Evolutionary conservation across 2,329 filamentous ascomycete species (phyloP).

Genomic region (Exophiala alcalophila): DNA sequence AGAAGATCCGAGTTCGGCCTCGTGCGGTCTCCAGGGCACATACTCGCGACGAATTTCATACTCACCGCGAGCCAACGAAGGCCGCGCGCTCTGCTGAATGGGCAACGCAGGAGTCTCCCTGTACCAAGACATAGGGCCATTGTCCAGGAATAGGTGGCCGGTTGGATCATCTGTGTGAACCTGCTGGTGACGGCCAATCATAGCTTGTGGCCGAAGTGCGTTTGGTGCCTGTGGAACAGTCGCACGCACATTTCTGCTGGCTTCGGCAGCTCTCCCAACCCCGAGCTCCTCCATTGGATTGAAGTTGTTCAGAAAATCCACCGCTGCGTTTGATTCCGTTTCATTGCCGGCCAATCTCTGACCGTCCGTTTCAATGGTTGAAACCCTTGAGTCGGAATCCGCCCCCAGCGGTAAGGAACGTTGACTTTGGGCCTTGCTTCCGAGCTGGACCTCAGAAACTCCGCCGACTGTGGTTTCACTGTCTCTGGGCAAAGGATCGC

Average conservation of each 20-base stretch:
- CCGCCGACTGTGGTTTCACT: conserved; percentile 9
- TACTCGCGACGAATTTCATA: not conserved
- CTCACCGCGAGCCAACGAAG: not conserved
- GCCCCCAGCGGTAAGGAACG: conserved; percentile 4
- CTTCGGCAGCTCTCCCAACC: too few species aligned
- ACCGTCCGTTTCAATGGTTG: not conserved
- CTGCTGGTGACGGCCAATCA: not conserved
- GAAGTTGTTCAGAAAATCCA: conserved; percentile 27
- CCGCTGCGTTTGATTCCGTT: conserved; percentile 13
- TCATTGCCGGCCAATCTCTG: conserved; percentile 1
- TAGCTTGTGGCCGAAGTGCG: not conserved
- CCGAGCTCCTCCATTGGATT: conserved; percentile 16
- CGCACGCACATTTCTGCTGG: too few species aligned
- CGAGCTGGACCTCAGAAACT: conserved; percentile 8
- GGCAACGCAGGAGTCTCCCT: conserved; percentile 6
- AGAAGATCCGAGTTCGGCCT: not conserved
- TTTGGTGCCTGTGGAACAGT: too few species aligned
- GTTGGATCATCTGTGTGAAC: not conserved
- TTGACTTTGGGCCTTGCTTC: conserved; percentile 14
- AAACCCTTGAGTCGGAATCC: conserved; percentile 2
- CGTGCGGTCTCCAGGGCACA: not conserved
- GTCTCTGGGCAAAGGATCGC: conserved; percentile 7
- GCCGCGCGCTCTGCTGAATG: conserved; percentile 1
- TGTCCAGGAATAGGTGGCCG: not conserved
- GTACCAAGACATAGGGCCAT: not conserved